These are phyloP conservation scores for Chlamydomonas incerta DNA, from an alignment of 139 green algal genomes.

Conservation along the genomic window DNA sequence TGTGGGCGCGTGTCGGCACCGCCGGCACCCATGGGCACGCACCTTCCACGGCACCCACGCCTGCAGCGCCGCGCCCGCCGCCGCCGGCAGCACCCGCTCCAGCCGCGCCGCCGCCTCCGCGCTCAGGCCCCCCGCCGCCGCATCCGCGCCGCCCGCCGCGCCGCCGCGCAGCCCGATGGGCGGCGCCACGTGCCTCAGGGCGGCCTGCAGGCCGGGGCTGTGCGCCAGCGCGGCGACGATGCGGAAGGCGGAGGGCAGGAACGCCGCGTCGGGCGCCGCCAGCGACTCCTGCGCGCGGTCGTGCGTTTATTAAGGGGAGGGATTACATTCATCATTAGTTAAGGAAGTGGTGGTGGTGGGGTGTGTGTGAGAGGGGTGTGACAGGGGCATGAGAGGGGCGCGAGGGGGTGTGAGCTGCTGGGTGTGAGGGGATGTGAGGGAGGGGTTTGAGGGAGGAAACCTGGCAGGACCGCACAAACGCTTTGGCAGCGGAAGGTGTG, in stretches of 20 bases:
- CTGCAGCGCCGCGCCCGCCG: slow-evolving; percentile 25
- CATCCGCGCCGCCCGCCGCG: neutral
- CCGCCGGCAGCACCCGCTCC: neutral
- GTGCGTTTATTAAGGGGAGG: no score
- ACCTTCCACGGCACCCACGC: slow-evolving; percentile 40
- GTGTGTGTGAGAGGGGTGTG: no score
- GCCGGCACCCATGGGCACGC: no score
- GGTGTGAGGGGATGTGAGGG: no score
- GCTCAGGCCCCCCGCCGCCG: neutral
- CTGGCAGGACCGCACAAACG: no score
- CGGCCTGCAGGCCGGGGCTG: neutral
- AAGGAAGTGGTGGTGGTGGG: no score
- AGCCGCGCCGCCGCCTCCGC: neutral
- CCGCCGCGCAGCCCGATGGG: neutral
- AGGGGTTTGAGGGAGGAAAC: no score
- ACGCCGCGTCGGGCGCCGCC: slow-evolving; percentile 6
- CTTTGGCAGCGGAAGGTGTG: no score
- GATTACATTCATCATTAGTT: no score
- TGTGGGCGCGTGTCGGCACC: neutral
- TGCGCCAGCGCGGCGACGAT: slow-evolving; percentile 30
- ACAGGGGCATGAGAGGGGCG: no score
- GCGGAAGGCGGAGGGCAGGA: slow-evolving; percentile 21
- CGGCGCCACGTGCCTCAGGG: no score
- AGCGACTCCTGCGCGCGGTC: neutral
- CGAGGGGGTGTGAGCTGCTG: no score